Conservation (phyloP, 129 eudicot genomes). For the Helianthus tuberosus region DNA sequence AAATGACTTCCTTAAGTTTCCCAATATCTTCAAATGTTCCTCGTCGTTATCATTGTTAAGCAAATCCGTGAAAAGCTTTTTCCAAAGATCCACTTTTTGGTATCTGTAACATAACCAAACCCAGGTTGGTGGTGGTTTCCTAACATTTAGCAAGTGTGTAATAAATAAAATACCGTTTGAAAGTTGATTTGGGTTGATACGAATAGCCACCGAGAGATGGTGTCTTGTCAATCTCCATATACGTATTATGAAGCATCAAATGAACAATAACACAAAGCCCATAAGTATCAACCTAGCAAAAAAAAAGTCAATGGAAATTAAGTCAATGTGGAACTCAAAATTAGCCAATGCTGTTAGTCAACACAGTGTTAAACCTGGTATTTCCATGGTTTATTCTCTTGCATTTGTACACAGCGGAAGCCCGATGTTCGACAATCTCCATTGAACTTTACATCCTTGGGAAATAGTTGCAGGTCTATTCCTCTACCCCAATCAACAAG, state of each 20-base stretch:
- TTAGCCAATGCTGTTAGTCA: conserved; percentile 1
- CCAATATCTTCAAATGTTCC: conserved; percentile 49
- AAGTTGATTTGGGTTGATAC: conserved; percentile 68
- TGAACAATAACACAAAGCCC: conserved; percentile 93
- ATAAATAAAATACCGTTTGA: conserved; percentile 55
- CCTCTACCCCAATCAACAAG: conserved; percentile 99
- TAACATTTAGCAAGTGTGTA: not conserved
- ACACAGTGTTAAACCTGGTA: conserved; percentile 42
- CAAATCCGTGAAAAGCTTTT: conserved; percentile 64
- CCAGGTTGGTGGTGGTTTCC: not conserved
- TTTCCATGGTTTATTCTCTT: conserved; percentile 93
- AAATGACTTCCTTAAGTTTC: conserved; percentile 58
- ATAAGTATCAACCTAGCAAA: conserved; percentile 49
- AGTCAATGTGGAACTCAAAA: conserved; percentile 1
- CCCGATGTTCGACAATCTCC: conserved; percentile 97
- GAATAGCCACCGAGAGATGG: conserved; percentile 44
- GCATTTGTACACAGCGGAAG: conserved; percentile 89
- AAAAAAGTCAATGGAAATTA: not conserved
- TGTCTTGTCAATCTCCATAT: conserved; percentile 79
- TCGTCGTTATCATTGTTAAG: conserved; percentile 55
- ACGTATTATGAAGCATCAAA: conserved; percentile 88
- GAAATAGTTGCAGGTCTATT: conserved; percentile 79
- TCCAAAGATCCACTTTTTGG: conserved; percentile 79
- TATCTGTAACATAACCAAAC: conserved; percentile 44
- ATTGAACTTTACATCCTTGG: conserved; percentile 56